Base-by-base conservation (phyloP, 108 stramenopile species). In the Skeletonema potamos region DNA sequence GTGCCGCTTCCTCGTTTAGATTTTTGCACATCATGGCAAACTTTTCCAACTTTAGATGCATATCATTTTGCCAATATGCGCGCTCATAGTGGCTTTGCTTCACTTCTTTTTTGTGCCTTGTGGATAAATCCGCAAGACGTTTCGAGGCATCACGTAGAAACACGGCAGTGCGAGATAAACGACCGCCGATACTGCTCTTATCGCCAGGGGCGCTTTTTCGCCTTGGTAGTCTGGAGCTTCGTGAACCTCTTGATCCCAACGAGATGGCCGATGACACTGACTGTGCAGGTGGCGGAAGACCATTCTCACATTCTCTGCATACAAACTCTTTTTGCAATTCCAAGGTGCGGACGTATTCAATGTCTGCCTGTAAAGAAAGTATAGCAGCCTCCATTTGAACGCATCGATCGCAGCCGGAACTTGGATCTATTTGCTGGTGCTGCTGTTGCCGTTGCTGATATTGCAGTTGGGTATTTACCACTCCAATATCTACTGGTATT, bases 21-120 rank as follows among this genome's bases (percentile, higher is more conserved):
- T 90, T 74, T 27, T 86, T 84, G 18, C 82, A 85, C 71, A 90
- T 83, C 64, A 68, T 72, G 22, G 89, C 72, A 62, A 86, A 83
- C 71, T 87, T 86, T 33, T 71, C 70, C 20, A 87, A 74, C 56
- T 87, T 87, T 15, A 79, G 56, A 39, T 88, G 83, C 83, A 85
- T 84, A 27, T 88, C 85, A 27, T 83, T 62, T 36, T 85, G 87
- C 82, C 82, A 88, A 22, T 83, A 82, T 26, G 77, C 86, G 7
- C 82, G 34, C 62, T 86, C 85, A 39, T 78, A 82, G 36, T 73
- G 82, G n/a, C 84, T 54, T 44, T 84, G 76, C 60, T 87, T 87
- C 29, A 87, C 69, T 64, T 90, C 84, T 4, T 68, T 67, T 62
- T 80, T 84, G 60, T 89, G 86, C 7, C 77, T 60, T 9, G 68